These are phyloP conservation scores for Vicia sativa DNA, from an alignment of 306 rosid species.

Conservation along the genomic window DNA sequence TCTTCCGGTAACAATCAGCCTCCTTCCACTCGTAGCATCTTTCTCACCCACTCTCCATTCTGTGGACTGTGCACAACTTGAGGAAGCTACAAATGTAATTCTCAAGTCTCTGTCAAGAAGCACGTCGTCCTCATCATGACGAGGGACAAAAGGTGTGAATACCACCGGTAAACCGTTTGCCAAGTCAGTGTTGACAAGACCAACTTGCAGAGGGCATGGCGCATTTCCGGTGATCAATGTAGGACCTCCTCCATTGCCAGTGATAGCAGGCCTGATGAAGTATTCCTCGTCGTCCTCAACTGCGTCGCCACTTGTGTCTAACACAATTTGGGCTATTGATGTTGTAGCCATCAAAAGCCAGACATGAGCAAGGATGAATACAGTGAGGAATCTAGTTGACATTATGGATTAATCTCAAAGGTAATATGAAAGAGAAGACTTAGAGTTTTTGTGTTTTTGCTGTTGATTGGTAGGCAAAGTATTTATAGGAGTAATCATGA, in stretches of 20 bases:
- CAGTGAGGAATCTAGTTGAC: neutral
- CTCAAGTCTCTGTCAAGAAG: slow-evolving; percentile 39
- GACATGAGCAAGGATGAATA: neutral
- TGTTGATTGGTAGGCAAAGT: neutral
- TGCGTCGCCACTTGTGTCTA: slow-evolving; percentile 52
- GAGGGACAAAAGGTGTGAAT: slow-evolving; percentile 42
- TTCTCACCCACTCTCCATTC: slow-evolving; percentile 46
- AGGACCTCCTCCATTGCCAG: slow-evolving; percentile 60
- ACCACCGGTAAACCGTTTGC: slow-evolving; percentile 11
- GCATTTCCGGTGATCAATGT: slow-evolving; percentile 41
- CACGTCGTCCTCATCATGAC: slow-evolving; percentile 16
- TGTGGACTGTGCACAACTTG: slow-evolving; percentile 35
- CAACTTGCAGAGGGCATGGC: no score
- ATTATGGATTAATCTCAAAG: neutral
- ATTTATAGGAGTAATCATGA: neutral
- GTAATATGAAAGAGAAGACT: neutral
- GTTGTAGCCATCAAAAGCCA: slow-evolving; percentile 45
- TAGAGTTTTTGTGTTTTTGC: neutral
- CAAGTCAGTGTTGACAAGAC: slow-evolving; percentile 27
- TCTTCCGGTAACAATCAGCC: no score
- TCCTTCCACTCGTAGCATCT: slow-evolving; percentile 3
- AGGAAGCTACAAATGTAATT: slow-evolving; percentile 31
- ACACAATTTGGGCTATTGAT: slow-evolving; percentile 39
- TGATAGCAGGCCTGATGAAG: slow-evolving; percentile 61
- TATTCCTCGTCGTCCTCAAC: slow-evolving; percentile 48